Percentiles rank a stretch among this genome's conserved stretches.
Evolutionary conservation across 2,329 filamentous ascomycete genomes (phyloP).

Genomic region (Fonsecaea erecta): DNA sequence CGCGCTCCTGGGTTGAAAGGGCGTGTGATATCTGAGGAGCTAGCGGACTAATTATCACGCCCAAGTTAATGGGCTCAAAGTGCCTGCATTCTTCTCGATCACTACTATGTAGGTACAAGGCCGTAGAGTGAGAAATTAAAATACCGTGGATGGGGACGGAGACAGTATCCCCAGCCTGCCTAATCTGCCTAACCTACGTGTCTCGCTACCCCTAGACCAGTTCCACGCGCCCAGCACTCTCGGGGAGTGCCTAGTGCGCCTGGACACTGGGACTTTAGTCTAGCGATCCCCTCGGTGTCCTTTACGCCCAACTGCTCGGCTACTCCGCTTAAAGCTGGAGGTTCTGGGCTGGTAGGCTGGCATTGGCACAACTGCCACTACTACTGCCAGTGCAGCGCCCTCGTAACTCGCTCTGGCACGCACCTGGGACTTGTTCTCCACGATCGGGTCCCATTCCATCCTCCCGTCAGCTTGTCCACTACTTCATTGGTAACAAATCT

Average conservation of each 20-base stretch:
- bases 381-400: neutral
- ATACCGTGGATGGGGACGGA: neutral
- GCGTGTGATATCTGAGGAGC: neutral
- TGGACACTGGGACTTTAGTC: neutral
- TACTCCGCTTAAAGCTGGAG: constrained; percentile 29
- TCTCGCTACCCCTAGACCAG: constrained; percentile 2
- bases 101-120: neutral
- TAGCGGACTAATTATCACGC: no score
- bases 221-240: constrained; percentile 9
- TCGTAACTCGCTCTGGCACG: constrained; percentile 10
- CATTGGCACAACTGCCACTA: constrained; percentile 12
- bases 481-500: constrained; percentile 14
- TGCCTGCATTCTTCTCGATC: no score
- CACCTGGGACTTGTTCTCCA: constrained; percentile 23
- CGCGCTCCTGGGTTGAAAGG: neutral
- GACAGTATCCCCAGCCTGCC: neutral
- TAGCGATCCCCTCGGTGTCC: constrained; percentile 2
- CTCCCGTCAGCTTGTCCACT: constrained; percentile 32
- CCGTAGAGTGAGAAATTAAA: neutral
- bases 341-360: constrained; percentile 6
- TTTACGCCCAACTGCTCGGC: constrained; percentile 17
- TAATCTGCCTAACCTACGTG: neutral
- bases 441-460: constrained; percentile 19
- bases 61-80: no score
- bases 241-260: constrained; percentile 5